These are phyloP conservation scores for Emergomyces orientalis DNA, from an alignment of 2,329 filamentous ascomycete species.

Conservation along the genomic window DNA sequence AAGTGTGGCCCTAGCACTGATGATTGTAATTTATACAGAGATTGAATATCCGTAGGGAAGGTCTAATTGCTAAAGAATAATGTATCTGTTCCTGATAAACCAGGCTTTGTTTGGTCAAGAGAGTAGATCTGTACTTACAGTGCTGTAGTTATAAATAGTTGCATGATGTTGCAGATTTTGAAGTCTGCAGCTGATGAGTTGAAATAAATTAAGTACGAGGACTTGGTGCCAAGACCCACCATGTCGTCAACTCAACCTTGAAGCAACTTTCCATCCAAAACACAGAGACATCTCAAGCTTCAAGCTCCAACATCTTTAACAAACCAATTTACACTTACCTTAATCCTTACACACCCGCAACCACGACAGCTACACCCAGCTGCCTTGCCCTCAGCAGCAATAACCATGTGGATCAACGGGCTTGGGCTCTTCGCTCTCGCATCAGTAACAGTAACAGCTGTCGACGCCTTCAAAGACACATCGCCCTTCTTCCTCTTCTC, in stretches of 20 bases:
- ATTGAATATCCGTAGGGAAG: too few species aligned
- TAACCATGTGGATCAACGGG: constrained; percentile 35
- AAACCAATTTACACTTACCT: background rate
- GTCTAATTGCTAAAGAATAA: too few species aligned
- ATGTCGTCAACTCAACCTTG: background rate
- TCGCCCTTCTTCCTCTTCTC: constrained; percentile 87
- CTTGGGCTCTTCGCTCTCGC: constrained; percentile 43
- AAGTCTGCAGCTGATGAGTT: too few species aligned
- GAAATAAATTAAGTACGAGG: too few species aligned
- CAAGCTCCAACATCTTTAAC: background rate
- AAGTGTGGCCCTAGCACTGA: too few species aligned
- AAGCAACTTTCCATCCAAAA: background rate
- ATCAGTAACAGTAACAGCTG: constrained; percentile 40
- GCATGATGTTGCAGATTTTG: too few species aligned
- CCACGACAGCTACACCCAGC: background rate
- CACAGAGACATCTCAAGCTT: background rate
- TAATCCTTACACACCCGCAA: background rate
- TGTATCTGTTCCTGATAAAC: too few species aligned
- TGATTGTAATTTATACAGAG: too few species aligned
- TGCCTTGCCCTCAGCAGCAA: constrained; percentile 8
- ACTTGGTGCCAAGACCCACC: background rate
- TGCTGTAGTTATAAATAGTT: too few species aligned
- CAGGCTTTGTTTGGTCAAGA: too few species aligned
- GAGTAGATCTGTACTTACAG: too few species aligned
- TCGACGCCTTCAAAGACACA: constrained; percentile 70